Conservation (phyloP, 176 grass and related monocot species). For the Cenchrus americanus region DNA sequence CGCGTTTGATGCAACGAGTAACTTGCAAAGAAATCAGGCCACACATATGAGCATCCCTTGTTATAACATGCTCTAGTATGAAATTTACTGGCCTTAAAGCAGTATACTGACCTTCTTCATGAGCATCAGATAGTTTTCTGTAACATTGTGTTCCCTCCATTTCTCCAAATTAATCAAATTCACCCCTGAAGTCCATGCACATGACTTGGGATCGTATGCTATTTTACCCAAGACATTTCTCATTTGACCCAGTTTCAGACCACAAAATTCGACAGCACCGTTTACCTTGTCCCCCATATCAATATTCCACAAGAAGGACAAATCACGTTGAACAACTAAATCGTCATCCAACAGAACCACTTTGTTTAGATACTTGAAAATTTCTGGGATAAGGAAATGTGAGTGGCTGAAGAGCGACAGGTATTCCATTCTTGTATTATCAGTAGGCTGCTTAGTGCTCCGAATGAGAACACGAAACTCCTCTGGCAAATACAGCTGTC, state of each 20-base stretch:
- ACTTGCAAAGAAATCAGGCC: not conserved
- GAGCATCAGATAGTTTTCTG: slow-evolving; percentile 67
- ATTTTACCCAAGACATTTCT: slow-evolving; percentile 66
- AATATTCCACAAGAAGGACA: slow-evolving; percentile 87
- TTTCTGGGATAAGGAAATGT: slow-evolving; percentile 90
- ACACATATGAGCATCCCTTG: not conserved
- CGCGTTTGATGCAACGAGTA: not conserved
- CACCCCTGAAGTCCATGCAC: slow-evolving; percentile 92
- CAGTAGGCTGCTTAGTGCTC: slow-evolving; percentile 54
- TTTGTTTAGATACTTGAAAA: slow-evolving; percentile 88
- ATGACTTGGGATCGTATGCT: slow-evolving; percentile 73
- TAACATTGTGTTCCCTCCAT: slow-evolving; percentile 86
- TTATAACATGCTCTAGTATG: not conserved
- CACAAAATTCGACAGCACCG: slow-evolving; percentile 75
- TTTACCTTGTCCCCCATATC: slow-evolving; percentile 91
- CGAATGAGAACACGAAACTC: slow-evolving; percentile 91
- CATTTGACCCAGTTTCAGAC: slow-evolving; percentile 72
- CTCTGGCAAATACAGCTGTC: slow-evolving; percentile 70
- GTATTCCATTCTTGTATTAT: slow-evolving; percentile 72
- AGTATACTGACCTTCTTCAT: slow-evolving; percentile 66
- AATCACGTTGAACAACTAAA: slow-evolving; percentile 82
- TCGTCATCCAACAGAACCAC: slow-evolving; percentile 92
- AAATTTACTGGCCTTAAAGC: slow-evolving; percentile 7
- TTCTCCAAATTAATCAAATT: slow-evolving; percentile 94
- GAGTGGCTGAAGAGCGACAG: slow-evolving; percentile 85